phyloP scores from a whole-genome alignment of 306 rosid species.

The Medicago lupulina region DNA sequence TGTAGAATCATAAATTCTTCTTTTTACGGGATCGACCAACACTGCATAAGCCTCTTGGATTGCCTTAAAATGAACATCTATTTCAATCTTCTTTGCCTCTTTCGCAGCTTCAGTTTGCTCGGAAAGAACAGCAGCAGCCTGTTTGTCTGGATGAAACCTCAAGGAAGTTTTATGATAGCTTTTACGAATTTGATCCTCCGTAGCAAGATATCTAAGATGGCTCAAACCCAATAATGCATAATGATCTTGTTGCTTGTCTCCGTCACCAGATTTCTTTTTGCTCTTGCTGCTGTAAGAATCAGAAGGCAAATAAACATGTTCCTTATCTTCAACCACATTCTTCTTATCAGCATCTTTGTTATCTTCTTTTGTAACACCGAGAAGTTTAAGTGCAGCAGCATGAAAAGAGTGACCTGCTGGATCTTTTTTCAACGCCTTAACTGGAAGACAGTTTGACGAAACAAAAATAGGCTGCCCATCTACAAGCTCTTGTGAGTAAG shows the following conservation, averaged over 20 bases:
- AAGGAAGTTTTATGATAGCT: constrained; percentile 95
- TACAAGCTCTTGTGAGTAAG: constrained; percentile 73
- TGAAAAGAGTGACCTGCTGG: constrained; percentile 97
- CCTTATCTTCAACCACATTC: constrained; percentile 69
- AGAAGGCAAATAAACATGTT: constrained; percentile 60
- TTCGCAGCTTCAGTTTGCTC: constrained; percentile 88
- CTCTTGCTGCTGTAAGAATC: constrained; percentile 93
- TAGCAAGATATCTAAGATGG: constrained; percentile 92
- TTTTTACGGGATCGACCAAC: constrained; percentile 76
- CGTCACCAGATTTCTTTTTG: constrained; percentile 82
- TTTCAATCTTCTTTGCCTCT: constrained; percentile 84
- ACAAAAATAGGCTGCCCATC: constrained; percentile 83
- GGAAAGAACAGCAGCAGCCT: constrained; percentile 83
- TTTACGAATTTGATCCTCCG: constrained; percentile 92
- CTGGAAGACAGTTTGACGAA: constrained; percentile 84
- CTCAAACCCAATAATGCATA: constrained; percentile 92
- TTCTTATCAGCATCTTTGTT: constrained; percentile 47
- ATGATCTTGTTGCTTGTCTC: constrained; percentile 77
- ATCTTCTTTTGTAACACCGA: constrained; percentile 64
- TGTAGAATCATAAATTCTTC: constrained; percentile 96
- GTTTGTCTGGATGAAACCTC: constrained; percentile 96
- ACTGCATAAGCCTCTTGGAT: constrained; percentile 92
- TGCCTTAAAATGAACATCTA: constrained; percentile 88
- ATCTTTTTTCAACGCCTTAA: constrained; percentile 70
- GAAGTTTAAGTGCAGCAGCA: constrained; percentile 73